Evolutionary conservation across 257 asterid genomes (phyloP), one percentile per base, ranked within the genome.

Genomic region (Solanum gandarillasii): DNA sequence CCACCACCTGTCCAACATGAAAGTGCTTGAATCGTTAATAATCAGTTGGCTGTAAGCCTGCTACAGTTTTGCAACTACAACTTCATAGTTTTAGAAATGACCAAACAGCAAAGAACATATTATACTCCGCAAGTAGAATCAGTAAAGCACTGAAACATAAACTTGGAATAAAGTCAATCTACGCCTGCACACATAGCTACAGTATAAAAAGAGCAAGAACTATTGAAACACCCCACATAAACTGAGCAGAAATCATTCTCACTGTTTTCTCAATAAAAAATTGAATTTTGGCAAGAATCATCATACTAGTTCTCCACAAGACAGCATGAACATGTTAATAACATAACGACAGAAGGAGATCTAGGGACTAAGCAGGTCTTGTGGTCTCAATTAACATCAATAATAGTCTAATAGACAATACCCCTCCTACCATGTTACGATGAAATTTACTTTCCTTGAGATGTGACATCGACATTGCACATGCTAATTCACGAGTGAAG

Each of bases 1-100:
- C 43, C 89, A 74, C 89, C 79, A 91, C 88, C 98, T 96, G 94
- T 90, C 87, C 90, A 88, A 48, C 84, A 86, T 79, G 83, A 67
- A 72, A 52, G 34, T 55, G 78, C 85, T 70, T 41, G 62, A 39
- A 84, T 84, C 85, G 68, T 71, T 86, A 67, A 82, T 85, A 87
- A 89, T 32, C 65, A 31, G 86, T 67, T 9, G 65, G 4, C 20
- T 43, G 84, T 25, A 85, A 46, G 43, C 3, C 13, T 25, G 84
- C 27, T 76, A 46, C n/a, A 58, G 48, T 76, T 67, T 39, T 74
- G 70, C 39, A 84, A 81, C 83, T 27, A 70, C 11, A 67, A 34
- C 81, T 62, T 65, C 87, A 68, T 29, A 25, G 11, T 67, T 21
- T 68, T 85, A 68, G 79, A 85, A 48, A 52, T 55, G 36, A 52